These are phyloP conservation scores for Micractinium sp. DNA, from an alignment of 139 green algal genomes.

Conservation along the genomic window DNA sequence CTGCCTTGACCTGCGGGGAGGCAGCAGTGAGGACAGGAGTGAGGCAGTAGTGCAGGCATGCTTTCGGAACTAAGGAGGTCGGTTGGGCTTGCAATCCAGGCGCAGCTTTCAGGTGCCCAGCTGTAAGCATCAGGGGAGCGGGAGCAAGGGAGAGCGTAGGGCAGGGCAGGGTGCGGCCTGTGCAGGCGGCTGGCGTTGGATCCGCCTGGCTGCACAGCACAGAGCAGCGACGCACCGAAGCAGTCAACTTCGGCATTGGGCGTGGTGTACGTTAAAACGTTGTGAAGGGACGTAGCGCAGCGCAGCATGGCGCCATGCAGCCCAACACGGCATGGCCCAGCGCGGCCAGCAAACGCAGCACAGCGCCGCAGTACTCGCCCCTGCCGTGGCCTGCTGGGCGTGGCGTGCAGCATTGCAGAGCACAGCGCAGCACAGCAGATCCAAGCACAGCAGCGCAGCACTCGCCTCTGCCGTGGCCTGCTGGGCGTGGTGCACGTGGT, in stretches of 20 bases:
- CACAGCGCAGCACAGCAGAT: neutral
- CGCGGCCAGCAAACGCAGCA: no score
- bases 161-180: neutral
- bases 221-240: neutral
- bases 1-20: conserved; percentile 6
- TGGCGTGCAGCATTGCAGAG: neutral
- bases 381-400: neutral
- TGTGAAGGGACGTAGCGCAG: no score
- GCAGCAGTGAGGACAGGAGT: neutral
- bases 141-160: neutral
- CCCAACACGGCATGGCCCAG: neutral
- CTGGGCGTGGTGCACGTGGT: neutral
- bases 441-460: neutral
- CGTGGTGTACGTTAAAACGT: no score
- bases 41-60: no score
- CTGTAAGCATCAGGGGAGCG: no score
- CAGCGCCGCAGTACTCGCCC: no score
- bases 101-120: no score
- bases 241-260: no score
- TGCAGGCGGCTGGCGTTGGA: neutral
- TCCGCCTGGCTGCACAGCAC: neutral
- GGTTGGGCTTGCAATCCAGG: no score
- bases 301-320: neutral
- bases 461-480: neutral
- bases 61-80: no score